Percentiles rank a stretch among this genome's conserved stretches.
Evolutionary conservation across 2,329 filamentous ascomycete genomes (phyloP).

Genomic region (Aspergillus fumigatus): DNA sequence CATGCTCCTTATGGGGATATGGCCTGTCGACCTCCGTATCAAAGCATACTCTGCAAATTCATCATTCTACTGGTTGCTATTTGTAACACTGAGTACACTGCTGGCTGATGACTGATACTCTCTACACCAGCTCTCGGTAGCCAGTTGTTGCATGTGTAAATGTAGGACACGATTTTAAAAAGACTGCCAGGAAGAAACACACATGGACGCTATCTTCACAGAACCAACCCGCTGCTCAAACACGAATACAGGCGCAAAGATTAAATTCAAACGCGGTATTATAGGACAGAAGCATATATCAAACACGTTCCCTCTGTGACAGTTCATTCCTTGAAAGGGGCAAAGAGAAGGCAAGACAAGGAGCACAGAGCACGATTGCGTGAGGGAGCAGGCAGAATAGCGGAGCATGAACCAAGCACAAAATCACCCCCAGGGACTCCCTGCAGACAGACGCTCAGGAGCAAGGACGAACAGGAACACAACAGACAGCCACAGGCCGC

Average conservation of each 20-base stretch:
- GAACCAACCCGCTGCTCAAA: background rate
- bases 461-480: background rate
- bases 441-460: background rate
- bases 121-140: background rate
- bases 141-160: background rate
- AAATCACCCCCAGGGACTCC: constrained; percentile 4
- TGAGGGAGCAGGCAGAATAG: background rate
- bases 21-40: no score
- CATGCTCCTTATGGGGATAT: no score
- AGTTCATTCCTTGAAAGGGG: background rate
- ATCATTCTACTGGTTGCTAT: background rate
- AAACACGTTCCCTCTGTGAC: background rate
- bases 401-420: background rate
- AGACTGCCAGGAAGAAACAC: background rate
- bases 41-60: no score
- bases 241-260: background rate
- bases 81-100: background rate
- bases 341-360: background rate
- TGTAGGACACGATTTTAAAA: background rate
- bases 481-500: constrained; percentile 11
- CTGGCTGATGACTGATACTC: background rate
- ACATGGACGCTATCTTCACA: background rate
- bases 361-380: background rate
- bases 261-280: background rate
- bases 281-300: background rate